These are phyloP conservation scores for Fistulinella prunicolor DNA, from an alignment of 768 basidiomycete genomes.

Conservation along the genomic window DNA sequence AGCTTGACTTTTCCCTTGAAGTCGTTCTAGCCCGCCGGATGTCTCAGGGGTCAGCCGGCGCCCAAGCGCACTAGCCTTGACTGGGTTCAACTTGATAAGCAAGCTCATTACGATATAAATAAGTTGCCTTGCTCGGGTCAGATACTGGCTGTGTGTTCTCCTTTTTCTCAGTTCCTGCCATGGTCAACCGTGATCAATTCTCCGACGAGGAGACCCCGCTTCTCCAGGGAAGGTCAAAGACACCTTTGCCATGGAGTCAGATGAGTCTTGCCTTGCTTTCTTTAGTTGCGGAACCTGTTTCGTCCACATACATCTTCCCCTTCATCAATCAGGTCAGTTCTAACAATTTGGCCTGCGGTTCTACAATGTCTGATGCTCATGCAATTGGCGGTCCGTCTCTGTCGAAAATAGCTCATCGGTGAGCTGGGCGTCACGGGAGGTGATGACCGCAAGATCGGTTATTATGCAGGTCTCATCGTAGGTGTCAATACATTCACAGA, in stretches of 20 bases:
- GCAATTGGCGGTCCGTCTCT: no score
- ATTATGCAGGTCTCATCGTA: constrained; percentile 61
- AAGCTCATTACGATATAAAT: no score
- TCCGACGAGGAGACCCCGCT: constrained; percentile 45
- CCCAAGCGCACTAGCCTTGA: no score
- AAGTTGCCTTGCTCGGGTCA: no score
- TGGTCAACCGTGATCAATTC: constrained; percentile 38
- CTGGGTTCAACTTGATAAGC: no score
- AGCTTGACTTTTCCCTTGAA: no score
- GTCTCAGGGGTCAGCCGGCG: no score
- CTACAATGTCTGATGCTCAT: not conserved
- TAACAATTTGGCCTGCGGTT: not conserved
- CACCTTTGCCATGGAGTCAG: constrained; percentile 52
- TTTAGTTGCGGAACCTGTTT: constrained; percentile 55
- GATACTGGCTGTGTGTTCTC: no score
- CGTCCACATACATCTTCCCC: constrained; percentile 56
- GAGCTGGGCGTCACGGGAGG: constrained; percentile 63
- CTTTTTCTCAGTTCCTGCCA: not conserved
- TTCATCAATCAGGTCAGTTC: constrained; percentile 55
- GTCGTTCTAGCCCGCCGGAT: no score
- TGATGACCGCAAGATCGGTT: constrained; percentile 61
- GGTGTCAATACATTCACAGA: constrained; percentile 23
- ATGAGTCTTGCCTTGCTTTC: constrained; percentile 45
- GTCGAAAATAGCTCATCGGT: constrained; percentile 60
- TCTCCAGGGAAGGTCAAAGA: constrained; percentile 33